Base-by-base conservation (phyloP, 2,329 filamentous ascomycete species). In the Hymenoscyphus repandus region DNA sequence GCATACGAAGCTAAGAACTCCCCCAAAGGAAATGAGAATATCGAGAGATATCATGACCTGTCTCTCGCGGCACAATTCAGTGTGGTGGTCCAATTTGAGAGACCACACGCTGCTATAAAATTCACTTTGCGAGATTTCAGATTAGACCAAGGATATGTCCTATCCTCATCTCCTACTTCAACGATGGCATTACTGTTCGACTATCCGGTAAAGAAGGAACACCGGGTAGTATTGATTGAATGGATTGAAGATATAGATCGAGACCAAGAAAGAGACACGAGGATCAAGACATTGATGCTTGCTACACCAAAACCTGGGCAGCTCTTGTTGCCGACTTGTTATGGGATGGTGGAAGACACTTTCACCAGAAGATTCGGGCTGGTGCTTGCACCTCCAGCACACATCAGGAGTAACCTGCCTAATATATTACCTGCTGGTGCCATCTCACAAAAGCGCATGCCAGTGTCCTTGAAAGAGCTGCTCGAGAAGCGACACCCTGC, bases 141-240 rank as follows among this genome's bases (percentile, higher is more conserved):
- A 41, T 44, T 63, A 1, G 60, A 63, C 45, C 51, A 55, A 17
- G 46, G 56, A 0, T 63, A 63, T 38, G 40, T 55, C 5, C 37
- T 62, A 13, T 51, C 56, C 2, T 61, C 57, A 3, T 52, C 55
- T n/a, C 42, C 27, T 2, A 52, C 49, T 2, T 60, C 58, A 17
- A 62, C 59, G 3, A 63, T 63, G 59, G 60, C 60, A 15, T 43
- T 63, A 3, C 52, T 63, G 1, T 63, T 63, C 13, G 59, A 62
- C 36, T 63, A 63, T 42, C 60, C 60, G 2, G 55, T 58, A 4
- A 48, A 50, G 18, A 63, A 61, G 40, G 58, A 63, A 41, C 52
- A 63, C 41, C 53, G 60, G 12, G 59, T 63, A n/a, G 60, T 63
- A 2, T 44, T 63, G 6, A 60, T 63, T 18, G 60, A 63, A 42